Evolutionary conservation across 1,284 basidiomycete genomes (phyloP).

Genomic region (Moniliella sp.): DNA sequence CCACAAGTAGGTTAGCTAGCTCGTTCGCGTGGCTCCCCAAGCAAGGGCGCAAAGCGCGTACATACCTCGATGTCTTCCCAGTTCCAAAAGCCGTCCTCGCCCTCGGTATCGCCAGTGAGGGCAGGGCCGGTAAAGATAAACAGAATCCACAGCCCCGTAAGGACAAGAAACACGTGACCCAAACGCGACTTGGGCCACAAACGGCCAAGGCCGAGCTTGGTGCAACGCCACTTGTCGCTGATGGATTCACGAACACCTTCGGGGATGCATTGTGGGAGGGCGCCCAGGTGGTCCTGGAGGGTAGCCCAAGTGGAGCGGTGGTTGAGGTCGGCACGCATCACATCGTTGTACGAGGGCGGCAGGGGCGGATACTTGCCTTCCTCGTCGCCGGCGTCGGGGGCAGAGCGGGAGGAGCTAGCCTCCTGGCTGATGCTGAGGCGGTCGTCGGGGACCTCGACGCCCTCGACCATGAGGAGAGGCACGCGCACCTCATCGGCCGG

Average conservation of each 20-base stretch:
- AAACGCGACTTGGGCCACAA: background rate
- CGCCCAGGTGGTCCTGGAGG: background rate
- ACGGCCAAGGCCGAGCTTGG: background rate
- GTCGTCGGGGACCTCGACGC: background rate
- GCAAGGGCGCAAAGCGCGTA: background rate
- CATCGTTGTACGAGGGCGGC: background rate
- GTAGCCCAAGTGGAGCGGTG: background rate
- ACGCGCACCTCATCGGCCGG: background rate
- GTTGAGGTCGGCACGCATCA: background rate
- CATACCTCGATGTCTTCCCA: background rate
- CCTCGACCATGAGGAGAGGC: background rate
- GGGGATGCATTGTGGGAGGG: background rate
- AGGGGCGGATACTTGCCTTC: background rate
- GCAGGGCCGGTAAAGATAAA: background rate
- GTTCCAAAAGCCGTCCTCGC: background rate
- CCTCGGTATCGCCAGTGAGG: background rate
- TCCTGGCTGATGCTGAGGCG: background rate
- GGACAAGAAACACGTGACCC: background rate
- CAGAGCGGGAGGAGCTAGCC: background rate
- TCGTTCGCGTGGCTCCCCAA: background rate
- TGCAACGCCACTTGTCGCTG: background rate
- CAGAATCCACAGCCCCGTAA: background rate
- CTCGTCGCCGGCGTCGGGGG: no score
- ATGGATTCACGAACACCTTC: background rate
- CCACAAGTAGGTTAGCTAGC: background rate